Conservation (phyloP, 2,329 filamentous ascomycete genomes). For the Alternaria ethzedia region DNA sequence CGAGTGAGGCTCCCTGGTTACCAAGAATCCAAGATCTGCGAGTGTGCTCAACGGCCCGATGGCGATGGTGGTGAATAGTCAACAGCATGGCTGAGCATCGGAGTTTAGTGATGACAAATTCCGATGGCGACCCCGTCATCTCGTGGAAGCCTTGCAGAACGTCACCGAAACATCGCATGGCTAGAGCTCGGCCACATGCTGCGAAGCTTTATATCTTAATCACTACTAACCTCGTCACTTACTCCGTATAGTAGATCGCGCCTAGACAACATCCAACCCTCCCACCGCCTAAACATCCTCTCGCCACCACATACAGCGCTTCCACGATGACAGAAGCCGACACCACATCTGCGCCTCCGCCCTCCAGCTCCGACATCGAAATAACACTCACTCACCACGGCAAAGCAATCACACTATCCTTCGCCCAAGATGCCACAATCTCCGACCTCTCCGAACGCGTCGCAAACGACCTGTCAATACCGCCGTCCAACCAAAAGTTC, state of each 20-base stretch:
- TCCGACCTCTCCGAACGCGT: slow-evolving; percentile 66
- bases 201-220: slow-evolving; percentile 39
- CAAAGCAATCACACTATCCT: slow-evolving; percentile 56
- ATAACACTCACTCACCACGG: slow-evolving; percentile 64
- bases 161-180: slow-evolving; percentile 33
- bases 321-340: slow-evolving; percentile 21
- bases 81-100: background rate
- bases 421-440: slow-evolving; percentile 60
- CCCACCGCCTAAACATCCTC: background rate
- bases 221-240: slow-evolving; percentile 31
- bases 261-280: background rate
- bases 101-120: slow-evolving; percentile 43
- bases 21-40: background rate
- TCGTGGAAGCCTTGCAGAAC: slow-evolving; percentile 46
- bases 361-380: slow-evolving; percentile 26
- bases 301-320: background rate
- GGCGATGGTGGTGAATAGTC: background rate
- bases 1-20: background rate
- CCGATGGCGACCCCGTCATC: slow-evolving; percentile 29
- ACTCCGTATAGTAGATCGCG: slow-evolving; percentile 13
- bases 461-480: slow-evolving; percentile 63
- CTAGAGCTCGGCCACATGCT: slow-evolving; percentile 25
- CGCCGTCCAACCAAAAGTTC: slow-evolving; percentile 70
- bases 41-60: background rate
- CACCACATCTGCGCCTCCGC: slow-evolving; percentile 9